Conservation (phyloP, 192 early-diverging fungal genomes). For the Backusella macrospora region DNA sequence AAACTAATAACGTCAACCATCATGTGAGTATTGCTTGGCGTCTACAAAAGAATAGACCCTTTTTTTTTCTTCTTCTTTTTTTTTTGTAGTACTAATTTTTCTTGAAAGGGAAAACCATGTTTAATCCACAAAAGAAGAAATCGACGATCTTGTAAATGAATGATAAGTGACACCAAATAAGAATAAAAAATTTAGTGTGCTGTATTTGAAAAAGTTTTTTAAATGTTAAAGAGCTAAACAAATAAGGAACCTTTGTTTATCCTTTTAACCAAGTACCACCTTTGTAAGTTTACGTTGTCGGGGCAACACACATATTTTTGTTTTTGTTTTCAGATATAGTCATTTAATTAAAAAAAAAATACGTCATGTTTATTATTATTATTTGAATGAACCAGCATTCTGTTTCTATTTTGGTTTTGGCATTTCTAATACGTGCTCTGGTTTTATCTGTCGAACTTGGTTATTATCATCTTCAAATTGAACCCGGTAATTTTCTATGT, state of each 20-base stretch:
- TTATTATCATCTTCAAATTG: conserved; percentile 45
- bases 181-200: not conserved
- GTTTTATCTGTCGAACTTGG: conserved; percentile 26
- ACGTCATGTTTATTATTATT: not conserved
- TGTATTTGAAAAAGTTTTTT: not conserved
- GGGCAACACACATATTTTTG: no score
- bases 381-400: not conserved
- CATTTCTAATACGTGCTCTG: conserved; percentile 33
- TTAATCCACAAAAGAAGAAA: conserved; percentile 4
- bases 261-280: not conserved
- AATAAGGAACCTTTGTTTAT: conserved; percentile 1
- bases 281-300: not conserved
- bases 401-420: conserved; percentile 24
- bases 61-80: no score
- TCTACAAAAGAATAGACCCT: no score
- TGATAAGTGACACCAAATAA: no score
- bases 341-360: not conserved
- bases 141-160: not conserved
- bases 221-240: not conserved
- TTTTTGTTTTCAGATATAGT: no score
- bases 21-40: not conserved
- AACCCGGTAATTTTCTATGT: conserved; percentile 31
- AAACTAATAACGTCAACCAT: not conserved
- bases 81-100: not conserved
- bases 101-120: conserved; percentile 1